Evolutionary conservation across 768 basidiomycete genomes (phyloP), one percentile per base, ranked within the genome.

Genomic region (Strobilomyces echinocephalus): DNA sequence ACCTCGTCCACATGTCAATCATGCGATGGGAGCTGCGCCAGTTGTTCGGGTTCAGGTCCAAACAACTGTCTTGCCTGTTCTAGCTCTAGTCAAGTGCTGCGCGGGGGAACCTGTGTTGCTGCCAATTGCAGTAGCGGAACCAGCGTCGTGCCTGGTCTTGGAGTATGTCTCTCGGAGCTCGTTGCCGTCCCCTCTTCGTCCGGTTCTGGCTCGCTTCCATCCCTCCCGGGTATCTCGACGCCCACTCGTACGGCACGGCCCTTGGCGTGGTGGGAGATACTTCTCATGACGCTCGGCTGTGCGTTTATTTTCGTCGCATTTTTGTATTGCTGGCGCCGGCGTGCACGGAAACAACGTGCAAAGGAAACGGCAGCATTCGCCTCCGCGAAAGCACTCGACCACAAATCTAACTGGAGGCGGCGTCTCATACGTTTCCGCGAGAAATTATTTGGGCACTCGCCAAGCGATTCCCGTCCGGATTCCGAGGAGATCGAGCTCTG

Each of bases 261-360:
- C 21, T 72, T 91, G 9, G 72, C 73, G 54, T 91, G 90, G 89
- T 91, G 89, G 88, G 77, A 92, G 72, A 90, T 91, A 59, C 73
- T 91, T 52, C 79, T 91, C 51, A 91, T 91, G 87, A 75, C 84
- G 0, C 79, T 91, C 35, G 88, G 90, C 10, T 87, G 85, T 63
- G 84, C 84, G 15, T 87, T 91, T 69, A 84, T 91, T 69, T 83
- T 89, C 65, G 52, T 90, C 39, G 67, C 80, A 43, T 67, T 89
- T 55, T 63, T 91, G 55, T 77, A 81, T 73, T 78, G 76, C 59
- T 91, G 84, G 81, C 81, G 90, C 21, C 77, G 86, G 16, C 82
- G 79, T 46, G 83, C 82, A 38, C 81, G 82, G 65, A 85, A 84
- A 65, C 77, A 79, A 62, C 82, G 88, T 31, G 82, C 81, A 16